phyloP scores from a whole-genome alignment of 192 early-diverging fungal genomes.

The Thoreauomyces humboldtii region DNA sequence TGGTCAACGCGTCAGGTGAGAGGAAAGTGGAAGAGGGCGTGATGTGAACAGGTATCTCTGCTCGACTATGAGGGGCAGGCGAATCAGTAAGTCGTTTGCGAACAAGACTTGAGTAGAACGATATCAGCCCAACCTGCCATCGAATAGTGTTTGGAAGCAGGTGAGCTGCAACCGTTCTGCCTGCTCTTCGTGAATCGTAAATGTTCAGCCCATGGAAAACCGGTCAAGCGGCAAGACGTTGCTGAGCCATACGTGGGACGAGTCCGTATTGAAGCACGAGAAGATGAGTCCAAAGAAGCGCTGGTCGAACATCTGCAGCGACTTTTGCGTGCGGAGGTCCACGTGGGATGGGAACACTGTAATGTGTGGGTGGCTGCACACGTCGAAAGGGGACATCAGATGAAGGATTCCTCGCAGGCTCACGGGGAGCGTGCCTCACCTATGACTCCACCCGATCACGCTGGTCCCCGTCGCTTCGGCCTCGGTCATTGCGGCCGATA shows the following conservation, averaged over 20 bases:
- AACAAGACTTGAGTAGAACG: too few relatives aligned
- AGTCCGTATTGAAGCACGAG: constrained; percentile 40
- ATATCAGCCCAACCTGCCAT: constrained; percentile 13
- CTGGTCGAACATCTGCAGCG: constrained; percentile 40
- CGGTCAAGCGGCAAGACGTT: not conserved
- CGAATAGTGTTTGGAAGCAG: constrained; percentile 30
- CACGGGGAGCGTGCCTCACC: too few relatives aligned
- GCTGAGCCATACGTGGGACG: constrained; percentile 2
- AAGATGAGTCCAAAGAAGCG: constrained; percentile 45
- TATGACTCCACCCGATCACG: constrained; percentile 42
- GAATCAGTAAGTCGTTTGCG: not conserved
- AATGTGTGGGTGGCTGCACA: constrained; percentile 43
- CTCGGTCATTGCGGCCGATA: constrained; percentile 36
- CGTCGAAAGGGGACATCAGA: too few relatives aligned
- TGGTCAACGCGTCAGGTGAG: not conserved
- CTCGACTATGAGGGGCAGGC: constrained; percentile 2
- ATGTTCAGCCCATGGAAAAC: too few relatives aligned
- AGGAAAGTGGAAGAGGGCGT: not conserved
- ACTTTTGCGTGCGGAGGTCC: constrained; percentile 41
- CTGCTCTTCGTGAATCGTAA: too few relatives aligned
- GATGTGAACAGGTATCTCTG: constrained; percentile 11
- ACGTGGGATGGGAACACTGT: constrained; percentile 47
- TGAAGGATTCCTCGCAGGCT: too few relatives aligned
- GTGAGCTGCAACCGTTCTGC: constrained; percentile 32
- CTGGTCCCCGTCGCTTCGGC: constrained; percentile 28